phyloP scores from a whole-genome alignment of 352 stramenopile genomes.

The Phytophthora quininea region DNA sequence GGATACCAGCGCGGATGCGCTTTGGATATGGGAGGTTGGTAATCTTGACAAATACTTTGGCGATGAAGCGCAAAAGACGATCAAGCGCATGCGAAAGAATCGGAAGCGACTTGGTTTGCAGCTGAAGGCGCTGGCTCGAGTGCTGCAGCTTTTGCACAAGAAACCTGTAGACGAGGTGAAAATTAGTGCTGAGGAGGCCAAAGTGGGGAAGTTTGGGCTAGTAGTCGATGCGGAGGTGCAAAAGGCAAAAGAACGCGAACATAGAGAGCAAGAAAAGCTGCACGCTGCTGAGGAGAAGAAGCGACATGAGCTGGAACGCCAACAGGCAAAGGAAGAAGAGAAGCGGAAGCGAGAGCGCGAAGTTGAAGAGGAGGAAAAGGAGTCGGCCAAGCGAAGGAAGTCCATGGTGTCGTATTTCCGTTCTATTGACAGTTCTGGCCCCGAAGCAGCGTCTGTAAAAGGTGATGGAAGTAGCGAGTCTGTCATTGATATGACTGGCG shows the following conservation, averaged over 20 bases:
- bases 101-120: conserved; percentile 76
- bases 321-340: conserved; percentile 67
- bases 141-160: conserved; percentile 73
- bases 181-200: conserved; percentile 81
- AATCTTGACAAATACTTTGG: conserved; percentile 75
- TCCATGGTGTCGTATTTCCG: conserved; percentile 70
- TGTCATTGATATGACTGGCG: conserved; percentile 27
- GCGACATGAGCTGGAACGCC: conserved; percentile 52
- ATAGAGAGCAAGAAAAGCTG: conserved; percentile 69
- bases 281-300: conserved; percentile 66
- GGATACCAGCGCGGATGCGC: conserved; percentile 69
- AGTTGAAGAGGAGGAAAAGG: conserved; percentile 46
- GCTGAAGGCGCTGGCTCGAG: conserved; percentile 69
- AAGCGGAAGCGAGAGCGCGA: conserved; percentile 66
- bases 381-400: conserved; percentile 67
- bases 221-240: conserved; percentile 66
- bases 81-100: conserved; percentile 84
- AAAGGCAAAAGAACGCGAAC: conserved; percentile 56
- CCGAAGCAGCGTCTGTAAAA: conserved; percentile 1
- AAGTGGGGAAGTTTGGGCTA: conserved; percentile 78
- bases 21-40: conserved; percentile 88
- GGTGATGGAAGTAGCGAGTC: conserved; percentile 15
- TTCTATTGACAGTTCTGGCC: conserved; percentile 39
- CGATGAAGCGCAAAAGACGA: conserved; percentile 70
- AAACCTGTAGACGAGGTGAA: conserved; percentile 77